Evolutionary conservation across 805 yeast genomes (phyloP).

Genomic region (Teunomyces atbi): DNA sequence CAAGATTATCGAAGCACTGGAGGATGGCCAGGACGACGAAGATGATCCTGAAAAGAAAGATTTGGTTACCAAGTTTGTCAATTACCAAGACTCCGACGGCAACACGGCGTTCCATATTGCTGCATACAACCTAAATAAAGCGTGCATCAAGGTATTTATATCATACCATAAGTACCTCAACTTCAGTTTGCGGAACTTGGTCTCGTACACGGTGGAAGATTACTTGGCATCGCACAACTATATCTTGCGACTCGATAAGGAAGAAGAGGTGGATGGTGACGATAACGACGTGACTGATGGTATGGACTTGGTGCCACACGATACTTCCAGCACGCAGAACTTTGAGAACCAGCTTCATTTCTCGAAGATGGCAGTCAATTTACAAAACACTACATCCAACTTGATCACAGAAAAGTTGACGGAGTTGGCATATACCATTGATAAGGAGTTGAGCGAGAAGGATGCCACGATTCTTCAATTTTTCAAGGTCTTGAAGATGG

Average conservation of each 20-base stretch:
- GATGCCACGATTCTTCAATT: slow-evolving; percentile 32
- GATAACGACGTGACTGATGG: neutral
- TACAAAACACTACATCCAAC: slow-evolving; percentile 33
- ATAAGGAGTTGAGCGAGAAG: slow-evolving; percentile 35
- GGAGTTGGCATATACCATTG: slow-evolving; percentile 37
- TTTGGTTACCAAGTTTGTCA: slow-evolving; percentile 53
- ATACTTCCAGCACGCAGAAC: slow-evolving; percentile 20
- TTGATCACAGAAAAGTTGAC: slow-evolving; percentile 37
- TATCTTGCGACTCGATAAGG: slow-evolving; percentile 21
- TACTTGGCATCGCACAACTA: slow-evolving; percentile 28
- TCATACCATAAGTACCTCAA: slow-evolving; percentile 23
- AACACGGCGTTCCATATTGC: slow-evolving; percentile 94
- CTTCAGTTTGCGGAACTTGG: slow-evolving; percentile 23
- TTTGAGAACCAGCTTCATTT: slow-evolving; percentile 38
- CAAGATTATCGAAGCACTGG: slow-evolving; percentile 30
- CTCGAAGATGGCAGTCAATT: slow-evolving; percentile 33
- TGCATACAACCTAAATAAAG: slow-evolving; percentile 42
- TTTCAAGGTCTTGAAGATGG: slow-evolving; percentile 22
- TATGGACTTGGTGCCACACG: neutral
- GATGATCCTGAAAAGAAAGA: slow-evolving; percentile 12
- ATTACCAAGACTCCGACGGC: slow-evolving; percentile 89
- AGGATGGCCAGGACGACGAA: slow-evolving; percentile 9
- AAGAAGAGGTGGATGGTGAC: slow-evolving; percentile 1
- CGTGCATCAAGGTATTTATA: slow-evolving; percentile 24
- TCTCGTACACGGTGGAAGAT: slow-evolving; percentile 25